These are phyloP conservation scores for Setaria viridis DNA, from an alignment of 202 grass and related monocot species.

Conservation along the genomic window DNA sequence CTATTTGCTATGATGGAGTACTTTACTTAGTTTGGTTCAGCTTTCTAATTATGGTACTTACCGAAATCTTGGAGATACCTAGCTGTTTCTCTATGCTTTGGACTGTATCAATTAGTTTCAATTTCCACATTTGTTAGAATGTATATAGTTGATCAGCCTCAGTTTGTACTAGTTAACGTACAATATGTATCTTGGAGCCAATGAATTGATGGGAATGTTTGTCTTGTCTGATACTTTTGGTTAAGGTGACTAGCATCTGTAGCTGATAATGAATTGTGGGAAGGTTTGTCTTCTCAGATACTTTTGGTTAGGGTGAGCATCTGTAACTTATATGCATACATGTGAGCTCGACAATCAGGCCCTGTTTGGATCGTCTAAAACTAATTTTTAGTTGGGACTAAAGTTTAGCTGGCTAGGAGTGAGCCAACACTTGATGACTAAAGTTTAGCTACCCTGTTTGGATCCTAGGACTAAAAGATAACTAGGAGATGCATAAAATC, in stretches of 20 bases:
- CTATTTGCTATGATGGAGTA: neutral
- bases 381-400: too few relatives aligned
- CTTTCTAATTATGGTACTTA: neutral
- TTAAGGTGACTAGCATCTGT: conserved; percentile 17
- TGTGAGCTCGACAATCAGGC: neutral
- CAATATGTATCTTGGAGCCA: neutral
- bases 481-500: too few relatives aligned
- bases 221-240: neutral
- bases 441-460: too few relatives aligned
- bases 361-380: too few relatives aligned
- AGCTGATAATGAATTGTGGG: neutral
- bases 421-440: too few relatives aligned
- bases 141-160: conserved; percentile 29
- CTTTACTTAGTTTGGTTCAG: neutral
- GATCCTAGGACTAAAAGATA: too few relatives aligned
- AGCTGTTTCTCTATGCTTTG: neutral
- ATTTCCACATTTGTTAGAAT: conserved; percentile 17
- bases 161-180: neutral
- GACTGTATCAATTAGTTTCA: neutral
- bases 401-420: too few relatives aligned
- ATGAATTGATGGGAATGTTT: neutral
- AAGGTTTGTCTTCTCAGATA: too few relatives aligned
- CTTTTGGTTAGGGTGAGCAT: too few relatives aligned
- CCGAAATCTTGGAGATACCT: neutral
- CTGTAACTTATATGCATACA: neutral